Conservation (phyloP, 495 filamentous ascomycete genomes). For the Aspergillus indologenus region DNA sequence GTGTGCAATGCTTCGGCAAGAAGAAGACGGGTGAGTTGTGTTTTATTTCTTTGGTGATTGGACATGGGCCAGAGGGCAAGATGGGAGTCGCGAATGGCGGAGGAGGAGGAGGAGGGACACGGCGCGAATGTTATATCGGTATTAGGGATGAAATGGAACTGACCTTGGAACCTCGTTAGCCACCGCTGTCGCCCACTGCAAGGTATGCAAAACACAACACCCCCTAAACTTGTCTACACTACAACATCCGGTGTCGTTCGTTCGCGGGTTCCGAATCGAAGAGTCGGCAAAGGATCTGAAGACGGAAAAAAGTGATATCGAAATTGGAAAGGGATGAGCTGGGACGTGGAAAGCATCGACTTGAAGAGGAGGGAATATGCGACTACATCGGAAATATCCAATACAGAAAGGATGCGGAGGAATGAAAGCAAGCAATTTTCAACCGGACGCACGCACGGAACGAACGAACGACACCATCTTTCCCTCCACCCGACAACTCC, state of each 20-base stretch:
- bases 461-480: not conserved
- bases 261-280: slow-evolving; percentile 14
- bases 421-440: slow-evolving; percentile 6
- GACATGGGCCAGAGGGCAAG: not conserved
- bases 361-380: not conserved
- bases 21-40: slow-evolving; percentile 70
- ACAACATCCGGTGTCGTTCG: not conserved
- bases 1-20: slow-evolving; percentile 94
- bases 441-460: too few species aligned
- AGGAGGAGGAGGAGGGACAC: not conserved
- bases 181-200: slow-evolving; percentile 89
- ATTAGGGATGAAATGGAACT: not conserved
- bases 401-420: slow-evolving; percentile 2
- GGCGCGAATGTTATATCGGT: not conserved
- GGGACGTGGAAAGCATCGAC: too few species aligned
- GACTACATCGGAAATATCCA: not conserved
- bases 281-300: slow-evolving; percentile 12
- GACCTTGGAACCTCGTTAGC: slow-evolving; percentile 44
- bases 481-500: not conserved
- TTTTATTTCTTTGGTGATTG: slow-evolving; percentile 5
- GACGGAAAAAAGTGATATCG: not conserved
- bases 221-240: slow-evolving; percentile 1
- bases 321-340: not conserved
- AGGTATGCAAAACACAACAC: slow-evolving; percentile 54
- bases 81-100: not conserved